Percentiles rank a stretch among this genome's conserved stretches.
phyloP scores from a whole-genome alignment of 768 basidiomycete genomes.

The Lactarius hatsudake region DNA sequence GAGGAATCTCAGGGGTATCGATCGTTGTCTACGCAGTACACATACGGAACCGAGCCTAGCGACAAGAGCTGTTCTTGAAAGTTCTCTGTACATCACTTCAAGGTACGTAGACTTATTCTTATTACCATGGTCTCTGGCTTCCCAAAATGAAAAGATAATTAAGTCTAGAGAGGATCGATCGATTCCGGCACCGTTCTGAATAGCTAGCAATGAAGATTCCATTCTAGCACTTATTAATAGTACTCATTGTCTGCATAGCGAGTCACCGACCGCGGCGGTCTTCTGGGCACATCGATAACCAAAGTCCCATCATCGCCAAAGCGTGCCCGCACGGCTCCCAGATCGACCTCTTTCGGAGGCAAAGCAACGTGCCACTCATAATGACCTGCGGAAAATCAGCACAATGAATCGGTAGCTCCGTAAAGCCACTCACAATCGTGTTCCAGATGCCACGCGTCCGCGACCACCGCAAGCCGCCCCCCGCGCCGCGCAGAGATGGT shows the following conservation, averaged over 20 bases:
- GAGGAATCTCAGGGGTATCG: neutral
- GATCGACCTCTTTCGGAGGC: conserved; percentile 1
- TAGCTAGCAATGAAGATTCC: neutral
- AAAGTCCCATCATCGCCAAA: conserved; percentile 8
- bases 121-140: neutral
- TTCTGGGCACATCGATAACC: conserved; percentile 14
- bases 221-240: neutral
- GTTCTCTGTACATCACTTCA: neutral
- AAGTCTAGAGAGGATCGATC: neutral
- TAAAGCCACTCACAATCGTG: conserved; percentile 18
- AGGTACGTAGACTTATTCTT: neutral
- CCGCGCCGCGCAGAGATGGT: conserved; percentile 19
- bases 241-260: neutral
- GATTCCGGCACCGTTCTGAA: neutral
- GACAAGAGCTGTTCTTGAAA: neutral
- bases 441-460: conserved; percentile 24
- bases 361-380: conserved; percentile 22
- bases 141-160: neutral
- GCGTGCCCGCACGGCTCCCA: conserved; percentile 10
- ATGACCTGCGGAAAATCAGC: conserved; percentile 4
- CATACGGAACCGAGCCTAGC: neutral
- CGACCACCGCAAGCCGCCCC: conserved; percentile 14
- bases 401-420: neutral
- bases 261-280: neutral
- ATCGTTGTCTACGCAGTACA: neutral